Conservation (phyloP, 495 filamentous ascomycete species). For the Podospora pseudoanserina region DNA sequence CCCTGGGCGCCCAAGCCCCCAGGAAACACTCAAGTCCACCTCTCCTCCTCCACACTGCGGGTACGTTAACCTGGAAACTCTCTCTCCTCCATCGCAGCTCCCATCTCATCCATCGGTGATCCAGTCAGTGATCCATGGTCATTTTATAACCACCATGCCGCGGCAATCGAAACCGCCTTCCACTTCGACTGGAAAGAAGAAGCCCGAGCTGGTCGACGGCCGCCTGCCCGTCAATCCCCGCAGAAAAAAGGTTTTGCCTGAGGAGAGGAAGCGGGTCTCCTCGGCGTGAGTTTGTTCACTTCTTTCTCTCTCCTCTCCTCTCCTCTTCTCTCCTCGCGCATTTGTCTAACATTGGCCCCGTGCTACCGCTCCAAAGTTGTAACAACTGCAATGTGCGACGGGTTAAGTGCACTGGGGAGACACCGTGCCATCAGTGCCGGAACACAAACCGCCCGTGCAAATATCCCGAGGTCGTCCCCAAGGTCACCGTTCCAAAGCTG, state of each 20-base stretch:
- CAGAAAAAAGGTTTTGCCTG: slow-evolving; percentile 33
- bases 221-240: slow-evolving; percentile 41
- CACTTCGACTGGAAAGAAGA: neutral
- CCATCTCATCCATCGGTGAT: neutral
- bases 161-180: neutral
- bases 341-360: neutral
- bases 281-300: slow-evolving; percentile 28
- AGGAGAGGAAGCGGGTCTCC: slow-evolving; percentile 36
- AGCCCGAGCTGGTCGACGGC: neutral
- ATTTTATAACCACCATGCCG: neutral
- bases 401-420: slow-evolving; percentile 42
- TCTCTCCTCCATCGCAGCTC: neutral
- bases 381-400: slow-evolving; percentile 45
- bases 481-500: slow-evolving; percentile 28
- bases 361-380: slow-evolving; percentile 28
- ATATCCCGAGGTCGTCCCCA: slow-evolving; percentile 32
- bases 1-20: neutral
- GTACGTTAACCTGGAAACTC: neutral
- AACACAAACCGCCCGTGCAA: slow-evolving; percentile 29
- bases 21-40: neutral
- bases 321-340: neutral
- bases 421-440: slow-evolving; percentile 36
- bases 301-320: too few relatives aligned
- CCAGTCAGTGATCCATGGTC: neutral
- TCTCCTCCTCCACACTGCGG: neutral